A percentile compares a stretch with the other conserved stretches of the same genome.
Conservation (phyloP, 441 rosid species). For the Flueggea neowawraea region DNA sequence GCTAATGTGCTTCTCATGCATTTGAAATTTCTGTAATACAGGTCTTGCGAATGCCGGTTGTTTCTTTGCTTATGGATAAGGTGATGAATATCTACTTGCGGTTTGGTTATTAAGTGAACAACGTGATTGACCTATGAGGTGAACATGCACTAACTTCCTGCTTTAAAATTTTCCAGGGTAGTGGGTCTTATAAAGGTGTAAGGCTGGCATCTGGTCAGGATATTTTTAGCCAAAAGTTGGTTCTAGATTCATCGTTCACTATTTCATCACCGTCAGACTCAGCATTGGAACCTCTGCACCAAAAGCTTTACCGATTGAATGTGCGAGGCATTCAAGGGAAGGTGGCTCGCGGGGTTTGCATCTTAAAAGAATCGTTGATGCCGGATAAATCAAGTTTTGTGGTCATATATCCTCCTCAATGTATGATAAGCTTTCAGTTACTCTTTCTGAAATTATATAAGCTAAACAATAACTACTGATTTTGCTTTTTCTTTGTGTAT, state of each 20-base stretch:
- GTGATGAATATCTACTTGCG: conserved; percentile 29
- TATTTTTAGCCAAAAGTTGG: conserved; percentile 64
- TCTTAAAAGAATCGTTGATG: conserved; percentile 64
- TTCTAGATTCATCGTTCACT: conserved; percentile 74
- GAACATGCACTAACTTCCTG: not conserved
- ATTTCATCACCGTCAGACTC: conserved; percentile 28
- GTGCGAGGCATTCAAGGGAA: conserved; percentile 37
- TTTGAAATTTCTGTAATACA: conserved; percentile 25
- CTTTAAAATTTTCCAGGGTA: conserved; percentile 42
- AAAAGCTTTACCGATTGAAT: conserved; percentile 28
- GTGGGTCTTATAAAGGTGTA: conserved; percentile 69
- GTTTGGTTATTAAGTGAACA: conserved; percentile 7
- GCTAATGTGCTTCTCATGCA: conserved; percentile 18
- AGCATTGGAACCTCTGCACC: conserved; percentile 28
- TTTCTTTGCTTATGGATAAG: conserved; percentile 68
- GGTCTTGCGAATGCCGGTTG: conserved; percentile 93
- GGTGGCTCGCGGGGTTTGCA: conserved; percentile 88
- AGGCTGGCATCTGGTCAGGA: conserved; percentile 93
- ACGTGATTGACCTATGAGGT: not conserved
- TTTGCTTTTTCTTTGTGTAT: conserved; percentile 13
- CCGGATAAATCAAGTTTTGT: conserved; percentile 50
- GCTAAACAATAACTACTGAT: conserved; percentile 2
- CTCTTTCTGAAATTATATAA: conserved; percentile 4
- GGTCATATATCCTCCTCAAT: conserved; percentile 77
- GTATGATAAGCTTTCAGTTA: conserved; percentile 40